Percentiles rank a stretch among this genome's conserved stretches.
phyloP scores from a whole-genome alignment of 2,329 filamentous ascomycete genomes.

The Seiridium cupressi region DNA sequence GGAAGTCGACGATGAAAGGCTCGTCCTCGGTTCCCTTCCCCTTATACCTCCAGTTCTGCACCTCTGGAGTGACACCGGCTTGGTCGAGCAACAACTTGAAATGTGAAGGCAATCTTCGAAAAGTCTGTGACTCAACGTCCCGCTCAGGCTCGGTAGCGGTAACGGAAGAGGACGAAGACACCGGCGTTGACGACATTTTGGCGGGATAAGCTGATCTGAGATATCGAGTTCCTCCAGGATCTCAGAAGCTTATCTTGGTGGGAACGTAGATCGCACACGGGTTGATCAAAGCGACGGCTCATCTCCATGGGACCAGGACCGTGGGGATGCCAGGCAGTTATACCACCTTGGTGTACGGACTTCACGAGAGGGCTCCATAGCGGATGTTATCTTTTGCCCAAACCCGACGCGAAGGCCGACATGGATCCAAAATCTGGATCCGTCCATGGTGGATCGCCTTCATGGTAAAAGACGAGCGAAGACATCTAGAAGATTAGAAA shows the following conservation, averaged over 20 bases:
- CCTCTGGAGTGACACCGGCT: constrained; percentile 53
- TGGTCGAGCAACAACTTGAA: constrained; percentile 57
- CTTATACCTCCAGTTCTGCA: constrained; percentile 53
- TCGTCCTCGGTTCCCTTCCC: constrained; percentile 65
- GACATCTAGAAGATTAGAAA: neutral
- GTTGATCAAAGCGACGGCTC: no score
- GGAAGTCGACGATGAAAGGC: constrained; percentile 68
- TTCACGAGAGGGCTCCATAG: neutral
- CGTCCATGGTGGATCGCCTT: neutral
- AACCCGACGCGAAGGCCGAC: neutral
- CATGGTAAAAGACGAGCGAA: neutral
- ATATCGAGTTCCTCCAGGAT: no score
- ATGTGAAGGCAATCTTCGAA: constrained; percentile 36
- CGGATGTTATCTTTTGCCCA: neutral
- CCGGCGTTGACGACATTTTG: constrained; percentile 15
- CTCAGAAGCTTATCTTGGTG: no score
- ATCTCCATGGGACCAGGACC: no score
- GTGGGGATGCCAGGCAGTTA: no score
- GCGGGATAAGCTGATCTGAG: neutral
- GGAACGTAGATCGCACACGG: no score
- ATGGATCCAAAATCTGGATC: neutral
- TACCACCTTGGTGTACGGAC: no score
- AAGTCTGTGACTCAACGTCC: constrained; percentile 40
- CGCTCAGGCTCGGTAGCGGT: constrained; percentile 29
- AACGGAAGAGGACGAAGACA: constrained; percentile 25